phyloP scores from a whole-genome alignment of 768 basidiomycete genomes.

The Lyophyllum semitale region DNA sequence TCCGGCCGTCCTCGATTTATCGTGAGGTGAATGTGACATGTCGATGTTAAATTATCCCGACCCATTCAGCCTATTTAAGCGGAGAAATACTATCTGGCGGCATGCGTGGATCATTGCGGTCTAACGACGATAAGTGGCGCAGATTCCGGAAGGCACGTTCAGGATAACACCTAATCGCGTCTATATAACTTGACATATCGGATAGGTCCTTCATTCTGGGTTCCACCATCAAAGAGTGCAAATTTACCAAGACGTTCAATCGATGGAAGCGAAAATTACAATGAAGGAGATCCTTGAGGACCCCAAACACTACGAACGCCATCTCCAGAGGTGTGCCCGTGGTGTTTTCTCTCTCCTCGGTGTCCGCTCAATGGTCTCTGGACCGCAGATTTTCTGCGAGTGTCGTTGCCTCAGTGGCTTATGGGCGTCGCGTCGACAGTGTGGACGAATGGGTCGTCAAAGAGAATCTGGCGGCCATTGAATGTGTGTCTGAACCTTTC shows the following conservation, averaged over 20 bases:
- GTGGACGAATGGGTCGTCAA: slow-evolving; percentile 49
- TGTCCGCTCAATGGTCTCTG: too few species aligned
- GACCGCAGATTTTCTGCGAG: slow-evolving; percentile 42
- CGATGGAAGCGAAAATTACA: slow-evolving; percentile 46
- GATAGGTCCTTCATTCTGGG: slow-evolving; percentile 43
- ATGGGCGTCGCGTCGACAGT: slow-evolving; percentile 43
- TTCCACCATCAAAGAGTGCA: slow-evolving; percentile 43
- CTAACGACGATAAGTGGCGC: slow-evolving; percentile 45
- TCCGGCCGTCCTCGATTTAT: slow-evolving; percentile 50
- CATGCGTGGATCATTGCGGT: slow-evolving; percentile 45
- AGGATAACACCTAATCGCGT: too few species aligned
- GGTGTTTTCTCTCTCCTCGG: too few species aligned
- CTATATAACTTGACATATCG: too few species aligned
- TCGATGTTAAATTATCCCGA: too few species aligned
- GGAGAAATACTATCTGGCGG: slow-evolving; percentile 50
- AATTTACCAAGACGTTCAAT: slow-evolving; percentile 47
- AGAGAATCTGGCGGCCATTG: slow-evolving; percentile 44
- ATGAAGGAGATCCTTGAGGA: slow-evolving; percentile 41
- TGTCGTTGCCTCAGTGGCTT: slow-evolving; percentile 44
- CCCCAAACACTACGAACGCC: slow-evolving; percentile 39
- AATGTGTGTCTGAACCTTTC: too few species aligned
- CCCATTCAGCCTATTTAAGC: too few species aligned
- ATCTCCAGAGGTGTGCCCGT: slow-evolving; percentile 42
- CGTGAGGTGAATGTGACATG: slow-evolving; percentile 34
- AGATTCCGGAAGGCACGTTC: slow-evolving; percentile 51